A percentile compares a stretch with the other conserved stretches of the same genome.
phyloP scores from a whole-genome alignment of 345 rosid species.

The Acer negundo region DNA sequence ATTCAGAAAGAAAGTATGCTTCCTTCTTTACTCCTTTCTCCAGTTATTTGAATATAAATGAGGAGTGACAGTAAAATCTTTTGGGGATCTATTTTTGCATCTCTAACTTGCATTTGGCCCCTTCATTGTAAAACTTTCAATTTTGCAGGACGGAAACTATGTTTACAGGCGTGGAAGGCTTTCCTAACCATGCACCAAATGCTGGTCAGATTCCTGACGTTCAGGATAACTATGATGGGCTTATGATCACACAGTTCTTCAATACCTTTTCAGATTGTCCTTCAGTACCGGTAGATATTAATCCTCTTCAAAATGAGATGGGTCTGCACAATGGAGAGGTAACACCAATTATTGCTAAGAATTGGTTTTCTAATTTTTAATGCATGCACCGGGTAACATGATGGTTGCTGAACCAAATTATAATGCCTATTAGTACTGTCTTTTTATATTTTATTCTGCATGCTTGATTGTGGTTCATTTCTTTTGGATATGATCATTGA shows the following conservation, averaged over 20 bases:
- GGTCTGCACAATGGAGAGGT: constrained; percentile 78
- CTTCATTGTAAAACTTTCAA: constrained; percentile 15
- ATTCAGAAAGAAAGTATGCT: constrained; percentile 58
- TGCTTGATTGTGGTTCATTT: not conserved
- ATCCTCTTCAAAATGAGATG: constrained; percentile 51
- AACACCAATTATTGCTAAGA: constrained; percentile 22
- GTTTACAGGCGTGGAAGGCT: constrained; percentile 48
- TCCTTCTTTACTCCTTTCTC: constrained; percentile 8
- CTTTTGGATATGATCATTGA: not conserved
- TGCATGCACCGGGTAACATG: not conserved
- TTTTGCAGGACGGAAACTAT: constrained; percentile 62
- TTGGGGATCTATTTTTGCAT: not conserved
- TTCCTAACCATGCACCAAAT: constrained; percentile 38
- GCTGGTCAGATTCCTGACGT: constrained; percentile 53
- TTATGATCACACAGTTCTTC: constrained; percentile 80
- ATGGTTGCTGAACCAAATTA: not conserved
- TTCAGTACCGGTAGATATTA: constrained; percentile 52
- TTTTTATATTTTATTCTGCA: constrained; percentile 9
- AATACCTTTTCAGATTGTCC: constrained; percentile 54
- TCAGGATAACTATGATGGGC: constrained; percentile 75
- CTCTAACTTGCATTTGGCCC: constrained; percentile 19
- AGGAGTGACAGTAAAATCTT: not conserved
- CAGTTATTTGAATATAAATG: not conserved
- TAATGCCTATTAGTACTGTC: not conserved
- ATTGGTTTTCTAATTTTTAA: constrained; percentile 8